Evolutionary conservation across 2,329 filamentous ascomycete species (phyloP).

Genomic region (Tolypocladium pustulatum): DNA sequence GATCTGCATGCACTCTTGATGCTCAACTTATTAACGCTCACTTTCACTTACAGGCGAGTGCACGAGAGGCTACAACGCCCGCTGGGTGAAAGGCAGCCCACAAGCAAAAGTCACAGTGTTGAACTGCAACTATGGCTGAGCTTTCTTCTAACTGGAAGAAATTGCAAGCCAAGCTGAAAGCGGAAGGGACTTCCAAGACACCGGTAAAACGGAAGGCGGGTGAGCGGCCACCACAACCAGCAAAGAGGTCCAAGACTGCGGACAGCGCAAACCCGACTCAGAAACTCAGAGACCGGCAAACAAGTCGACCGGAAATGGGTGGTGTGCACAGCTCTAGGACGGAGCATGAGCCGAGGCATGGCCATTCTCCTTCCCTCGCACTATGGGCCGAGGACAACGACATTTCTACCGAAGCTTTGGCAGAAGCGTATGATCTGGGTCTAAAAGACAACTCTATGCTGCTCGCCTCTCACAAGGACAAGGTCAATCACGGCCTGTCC

Average conservation of each 20-base stretch:
- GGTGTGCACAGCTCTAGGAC: conserved; percentile 39
- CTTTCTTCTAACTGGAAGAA: conserved; percentile 70
- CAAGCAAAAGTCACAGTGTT: neutral
- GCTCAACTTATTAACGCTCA: neutral
- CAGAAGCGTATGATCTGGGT: conserved; percentile 50
- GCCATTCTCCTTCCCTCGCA: conserved; percentile 42
- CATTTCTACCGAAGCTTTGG: conserved; percentile 48
- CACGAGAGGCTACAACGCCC: neutral
- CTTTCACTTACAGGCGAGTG: neutral
- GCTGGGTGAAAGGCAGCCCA: neutral
- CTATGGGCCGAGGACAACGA: conserved; percentile 52
- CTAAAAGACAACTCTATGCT: conserved; percentile 36
- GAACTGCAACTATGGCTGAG: conserved; percentile 22
- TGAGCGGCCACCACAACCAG: conserved; percentile 12
- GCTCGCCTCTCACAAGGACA: conserved; percentile 34
- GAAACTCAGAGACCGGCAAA: neutral
- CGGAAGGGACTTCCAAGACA: conserved; percentile 28
- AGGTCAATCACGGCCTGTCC: conserved; percentile 54
- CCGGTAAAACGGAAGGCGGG: conserved; percentile 32
- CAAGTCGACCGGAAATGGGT: conserved; percentile 36
- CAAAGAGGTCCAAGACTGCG: conserved; percentile 19
- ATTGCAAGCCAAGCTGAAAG: conserved; percentile 53
- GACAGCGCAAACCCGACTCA: conserved; percentile 5
- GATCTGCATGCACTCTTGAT: neutral
- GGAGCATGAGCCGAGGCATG: conserved; percentile 24